Evolutionary conservation across 176 grass and related monocot species (phyloP).

Genomic region (Tillandsia fasciculata): DNA sequence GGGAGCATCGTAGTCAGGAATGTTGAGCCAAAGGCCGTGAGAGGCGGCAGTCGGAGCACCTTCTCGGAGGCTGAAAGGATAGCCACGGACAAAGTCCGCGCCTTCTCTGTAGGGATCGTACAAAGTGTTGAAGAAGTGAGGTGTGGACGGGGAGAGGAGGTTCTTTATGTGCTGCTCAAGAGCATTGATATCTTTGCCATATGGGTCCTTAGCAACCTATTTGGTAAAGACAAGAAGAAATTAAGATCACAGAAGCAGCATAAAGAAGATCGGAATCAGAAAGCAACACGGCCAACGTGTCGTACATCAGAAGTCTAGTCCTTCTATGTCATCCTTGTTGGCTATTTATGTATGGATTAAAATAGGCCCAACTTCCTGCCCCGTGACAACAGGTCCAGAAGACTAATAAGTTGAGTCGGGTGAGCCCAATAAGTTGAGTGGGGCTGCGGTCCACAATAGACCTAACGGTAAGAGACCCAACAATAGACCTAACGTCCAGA

Average conservation of each 20-base stretch:
- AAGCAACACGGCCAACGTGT: neutral
- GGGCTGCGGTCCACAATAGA: too few relatives aligned
- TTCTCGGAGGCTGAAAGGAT: slow-evolving; percentile 65
- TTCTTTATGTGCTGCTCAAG: slow-evolving; percentile 63
- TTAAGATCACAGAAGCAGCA: neutral
- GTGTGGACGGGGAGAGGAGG: slow-evolving; percentile 51
- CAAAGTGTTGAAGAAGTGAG: slow-evolving; percentile 65
- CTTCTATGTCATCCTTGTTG: neutral
- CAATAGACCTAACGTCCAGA: too few relatives aligned
- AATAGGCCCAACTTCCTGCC: too few relatives aligned
- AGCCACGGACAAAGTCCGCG: slow-evolving; percentile 59
- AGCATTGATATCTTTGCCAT: slow-evolving; percentile 53
- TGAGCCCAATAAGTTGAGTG: too few relatives aligned
- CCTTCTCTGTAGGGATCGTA: slow-evolving; percentile 42
- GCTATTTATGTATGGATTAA: too few relatives aligned
- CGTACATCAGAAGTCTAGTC: neutral
- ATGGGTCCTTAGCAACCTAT: slow-evolving; percentile 60
- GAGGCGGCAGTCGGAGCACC: slow-evolving; percentile 35
- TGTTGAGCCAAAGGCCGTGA: slow-evolving; percentile 53
- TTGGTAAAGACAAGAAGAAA: neutral
- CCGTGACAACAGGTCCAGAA: too few relatives aligned
- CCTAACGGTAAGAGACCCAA: too few relatives aligned
- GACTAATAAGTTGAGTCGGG: too few relatives aligned
- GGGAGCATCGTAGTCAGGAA: slow-evolving; percentile 57
- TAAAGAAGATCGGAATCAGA: neutral